Conservation (phyloP, 352 stramenopile species). For the Globisporangium echinulatum region DNA sequence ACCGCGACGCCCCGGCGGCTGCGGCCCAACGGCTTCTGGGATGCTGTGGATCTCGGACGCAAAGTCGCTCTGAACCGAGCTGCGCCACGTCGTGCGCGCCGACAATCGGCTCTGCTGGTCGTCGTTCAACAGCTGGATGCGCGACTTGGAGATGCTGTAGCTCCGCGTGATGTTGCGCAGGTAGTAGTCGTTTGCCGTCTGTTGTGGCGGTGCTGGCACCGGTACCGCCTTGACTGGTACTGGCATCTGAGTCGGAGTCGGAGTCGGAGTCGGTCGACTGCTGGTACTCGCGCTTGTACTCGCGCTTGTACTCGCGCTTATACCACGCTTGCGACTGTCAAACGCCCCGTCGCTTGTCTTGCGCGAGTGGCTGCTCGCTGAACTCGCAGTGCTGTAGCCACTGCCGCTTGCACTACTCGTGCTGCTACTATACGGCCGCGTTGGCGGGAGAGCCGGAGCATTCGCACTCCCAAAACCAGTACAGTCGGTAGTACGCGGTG, state of each 20-base stretch:
- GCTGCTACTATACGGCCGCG: conserved; percentile 6
- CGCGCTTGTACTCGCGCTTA: not conserved
- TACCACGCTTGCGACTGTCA: not conserved
- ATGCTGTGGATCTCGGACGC: conserved; percentile 14
- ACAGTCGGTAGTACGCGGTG: conserved; percentile 1
- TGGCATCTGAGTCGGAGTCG: not conserved
- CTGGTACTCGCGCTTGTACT: no score
- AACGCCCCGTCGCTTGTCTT: not conserved
- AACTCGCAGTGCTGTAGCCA: conserved; percentile 3
- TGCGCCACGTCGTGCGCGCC: conserved; percentile 15
- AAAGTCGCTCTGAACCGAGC: conserved; percentile 14
- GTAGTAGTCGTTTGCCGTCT: conserved; percentile 15
- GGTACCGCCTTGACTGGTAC: not conserved
- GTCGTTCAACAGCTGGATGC: conserved; percentile 17
- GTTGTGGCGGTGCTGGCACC: no score
- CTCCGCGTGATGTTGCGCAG: conserved; percentile 10
- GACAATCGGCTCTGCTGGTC: conserved; percentile 16
- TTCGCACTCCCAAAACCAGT: not conserved
- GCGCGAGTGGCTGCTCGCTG: conserved; percentile 1
- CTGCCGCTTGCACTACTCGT: not conserved
- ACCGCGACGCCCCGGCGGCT: not conserved
- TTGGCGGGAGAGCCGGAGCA: no score
- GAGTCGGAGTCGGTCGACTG: not conserved
- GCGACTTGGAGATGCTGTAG: conserved; percentile 18
- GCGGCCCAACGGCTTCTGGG: conserved; percentile 7